A percentile compares a stretch with the other conserved stretches of the same genome.
phyloP scores from a whole-genome alignment of 208 protist genomes.

The Trypanosoma lewisi region DNA sequence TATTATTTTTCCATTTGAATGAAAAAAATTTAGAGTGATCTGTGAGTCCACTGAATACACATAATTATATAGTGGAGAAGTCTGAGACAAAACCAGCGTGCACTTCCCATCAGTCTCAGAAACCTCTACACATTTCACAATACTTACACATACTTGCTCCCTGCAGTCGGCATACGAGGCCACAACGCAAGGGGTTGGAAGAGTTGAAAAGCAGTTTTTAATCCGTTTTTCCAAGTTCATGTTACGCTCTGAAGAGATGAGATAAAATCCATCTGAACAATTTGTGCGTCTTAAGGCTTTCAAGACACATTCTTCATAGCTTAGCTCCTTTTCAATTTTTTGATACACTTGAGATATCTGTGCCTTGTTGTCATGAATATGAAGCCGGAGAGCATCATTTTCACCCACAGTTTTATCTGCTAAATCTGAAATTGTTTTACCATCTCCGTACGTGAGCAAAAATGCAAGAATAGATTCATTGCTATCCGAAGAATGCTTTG shows the following conservation, averaged over 20 bases:
- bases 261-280: slow-evolving; percentile 31
- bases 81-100: slow-evolving; percentile 12
- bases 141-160: slow-evolving; percentile 18
- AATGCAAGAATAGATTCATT: slow-evolving; percentile 16
- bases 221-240: background rate
- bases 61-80: slow-evolving; percentile 36
- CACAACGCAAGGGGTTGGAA: slow-evolving; percentile 11
- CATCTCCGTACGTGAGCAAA: slow-evolving; percentile 18
- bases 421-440: slow-evolving; percentile 24
- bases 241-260: slow-evolving; percentile 14
- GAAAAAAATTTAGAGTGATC: slow-evolving; percentile 26
- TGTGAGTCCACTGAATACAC: slow-evolving; percentile 18
- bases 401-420: slow-evolving; percentile 23
- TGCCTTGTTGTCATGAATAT: slow-evolving; percentile 8
- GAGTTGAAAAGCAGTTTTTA: slow-evolving; percentile 15
- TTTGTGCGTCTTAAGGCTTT: slow-evolving; percentile 25
- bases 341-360: slow-evolving; percentile 17
- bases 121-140: slow-evolving; percentile 22
- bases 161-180: slow-evolving; percentile 10
- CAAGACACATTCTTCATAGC: slow-evolving; percentile 12
- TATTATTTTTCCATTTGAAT: slow-evolving; percentile 8
- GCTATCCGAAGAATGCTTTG: background rate
- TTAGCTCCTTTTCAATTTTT: slow-evolving; percentile 15
- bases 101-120: slow-evolving; percentile 16
- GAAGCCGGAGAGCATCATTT: slow-evolving; percentile 23